Base-by-base conservation (phyloP, 2,329 filamentous ascomycete genomes). In the Botryotinia narcissicola region DNA sequence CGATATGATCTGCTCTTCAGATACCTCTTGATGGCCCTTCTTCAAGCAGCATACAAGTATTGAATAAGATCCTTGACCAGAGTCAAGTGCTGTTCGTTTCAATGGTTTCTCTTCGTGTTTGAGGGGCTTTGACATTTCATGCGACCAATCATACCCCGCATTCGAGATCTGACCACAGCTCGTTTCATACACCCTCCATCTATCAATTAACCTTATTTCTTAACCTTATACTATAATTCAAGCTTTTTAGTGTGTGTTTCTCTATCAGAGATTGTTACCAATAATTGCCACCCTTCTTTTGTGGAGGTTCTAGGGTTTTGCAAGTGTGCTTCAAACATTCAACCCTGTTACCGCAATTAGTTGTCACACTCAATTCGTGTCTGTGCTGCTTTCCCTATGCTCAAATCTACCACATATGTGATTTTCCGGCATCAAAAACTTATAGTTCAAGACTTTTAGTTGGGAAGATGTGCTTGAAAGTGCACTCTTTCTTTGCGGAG, bases 161-260 rank as follows among this genome's bases (percentile, higher is more conserved):
- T 44, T 71, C 64, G 44, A 20, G 46, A 51, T 42, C 35, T n/a
- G 25, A 32, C 32, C 60, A 57, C 20, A 46, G 37, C 46, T 64
- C 46, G 70, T 72, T 72, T 72, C 61, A 72, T 18, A 22, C n/a
- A 44, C 6, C 18, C 44, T 67, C 70, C 29, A 57, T n/a, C 37
- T 40, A 46, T 40, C 32, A 54, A 51, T 67, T 64, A 67, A 72
- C n/a, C 60, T 71, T 46, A 57, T 71, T 54, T 51, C 7, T 51
- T 46, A 51, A 35, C 60, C 62, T 51, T 32, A 35, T n/a, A 40
- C 22, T 16, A 51, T 8, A 51, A 71, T 5, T 40, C 25, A 14
- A 35, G 25, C 16, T 42, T 35, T 51, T 22, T 51, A 25, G 48
- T 57, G 48, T 57, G 20, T 54, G 25, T 42, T 57, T 42, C 57